phyloP scores from a whole-genome alignment of 768 basidiomycete species.

The Serendipita vermifera region DNA sequence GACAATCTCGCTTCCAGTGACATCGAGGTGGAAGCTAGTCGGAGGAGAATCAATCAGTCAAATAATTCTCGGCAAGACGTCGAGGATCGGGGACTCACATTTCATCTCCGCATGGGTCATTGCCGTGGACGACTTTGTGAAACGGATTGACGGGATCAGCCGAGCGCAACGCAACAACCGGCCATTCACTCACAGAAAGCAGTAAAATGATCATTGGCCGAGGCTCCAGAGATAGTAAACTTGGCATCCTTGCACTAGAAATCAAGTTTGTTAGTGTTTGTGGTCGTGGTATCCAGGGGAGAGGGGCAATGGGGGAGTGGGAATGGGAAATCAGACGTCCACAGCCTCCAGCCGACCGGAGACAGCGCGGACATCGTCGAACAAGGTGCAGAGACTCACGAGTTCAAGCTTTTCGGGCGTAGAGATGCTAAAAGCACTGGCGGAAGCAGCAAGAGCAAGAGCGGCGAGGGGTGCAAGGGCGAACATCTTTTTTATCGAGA shows the following conservation, averaged over 20 bases:
- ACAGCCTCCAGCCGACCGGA: no score
- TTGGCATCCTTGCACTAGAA: slow-evolving; percentile 39
- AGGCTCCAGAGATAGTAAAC: slow-evolving; percentile 23
- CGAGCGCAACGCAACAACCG: background rate
- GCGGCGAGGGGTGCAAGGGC: background rate
- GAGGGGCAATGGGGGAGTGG: slow-evolving; percentile 39
- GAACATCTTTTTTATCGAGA: slow-evolving; percentile 1
- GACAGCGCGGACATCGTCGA: slow-evolving; percentile 36
- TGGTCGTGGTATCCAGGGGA: slow-evolving; percentile 26
- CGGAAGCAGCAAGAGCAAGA: background rate
- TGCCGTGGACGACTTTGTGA: slow-evolving; percentile 31
- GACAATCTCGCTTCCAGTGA: slow-evolving; percentile 29
- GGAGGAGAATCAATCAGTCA: slow-evolving; percentile 26
- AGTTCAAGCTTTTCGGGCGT: slow-evolving; percentile 46
- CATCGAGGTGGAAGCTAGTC: slow-evolving; percentile 42
- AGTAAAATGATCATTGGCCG: background rate
- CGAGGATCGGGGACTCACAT: slow-evolving; percentile 33
- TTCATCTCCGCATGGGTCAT: slow-evolving; percentile 44
- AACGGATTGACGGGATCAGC: background rate
- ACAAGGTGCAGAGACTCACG: slow-evolving; percentile 48
- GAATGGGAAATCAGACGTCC: slow-evolving; percentile 44
- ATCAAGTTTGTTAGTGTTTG: background rate
- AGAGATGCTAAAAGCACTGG: background rate
- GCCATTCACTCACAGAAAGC: background rate
- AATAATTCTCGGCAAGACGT: background rate